phyloP scores from a whole-genome alignment of 2,329 filamentous ascomycete genomes.

The Ploettnerulaceae sp. region DNA sequence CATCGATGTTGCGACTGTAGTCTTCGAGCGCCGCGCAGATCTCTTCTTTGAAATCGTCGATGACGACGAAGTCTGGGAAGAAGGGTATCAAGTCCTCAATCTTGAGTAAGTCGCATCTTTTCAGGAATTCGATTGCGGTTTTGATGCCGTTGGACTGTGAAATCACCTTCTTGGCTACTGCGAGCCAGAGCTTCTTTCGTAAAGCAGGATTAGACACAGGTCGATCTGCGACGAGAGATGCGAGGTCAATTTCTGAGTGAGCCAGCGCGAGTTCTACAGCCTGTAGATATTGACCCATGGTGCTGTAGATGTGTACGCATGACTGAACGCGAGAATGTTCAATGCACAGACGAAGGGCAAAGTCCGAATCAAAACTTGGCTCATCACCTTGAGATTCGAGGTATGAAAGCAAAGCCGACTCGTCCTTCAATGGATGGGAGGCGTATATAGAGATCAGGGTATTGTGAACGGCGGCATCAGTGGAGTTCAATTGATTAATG shows the following conservation, averaged over 20 bases:
- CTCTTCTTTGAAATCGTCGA: conserved; percentile 98
- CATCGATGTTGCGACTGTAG: conserved; percentile 87
- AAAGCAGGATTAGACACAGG: conserved; percentile 73
- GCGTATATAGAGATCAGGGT: conserved; percentile 95
- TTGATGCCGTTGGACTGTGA: conserved; percentile 82
- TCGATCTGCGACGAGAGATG: conserved; percentile 81
- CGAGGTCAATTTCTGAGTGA: conserved; percentile 84
- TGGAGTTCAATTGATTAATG: conserved; percentile 77
- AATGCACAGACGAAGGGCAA: conserved; percentile 91
- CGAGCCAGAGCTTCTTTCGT: conserved; percentile 92
- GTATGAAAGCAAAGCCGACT: conserved; percentile 80
- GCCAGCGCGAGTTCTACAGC: conserved; percentile 90
- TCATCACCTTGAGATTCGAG: conserved; percentile 86
- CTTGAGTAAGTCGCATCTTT: conserved; percentile 81
- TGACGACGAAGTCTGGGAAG: conserved; percentile 97
- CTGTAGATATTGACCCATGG: conserved; percentile 90
- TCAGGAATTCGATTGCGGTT: conserved; percentile 87
- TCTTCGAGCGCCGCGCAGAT: conserved; percentile 92
- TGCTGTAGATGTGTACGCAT: conserved; percentile 95
- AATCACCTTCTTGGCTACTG: conserved; percentile 92
- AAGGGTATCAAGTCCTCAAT: conserved; percentile 98
- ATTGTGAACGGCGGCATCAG: conserved; percentile 88
- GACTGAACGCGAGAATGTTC: conserved; percentile 89
- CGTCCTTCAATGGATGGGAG: conserved; percentile 75
- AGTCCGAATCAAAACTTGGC: conserved; percentile 88